phyloP scores from a whole-genome alignment of 345 rosid genomes.

The Laguncularia racemosa region DNA sequence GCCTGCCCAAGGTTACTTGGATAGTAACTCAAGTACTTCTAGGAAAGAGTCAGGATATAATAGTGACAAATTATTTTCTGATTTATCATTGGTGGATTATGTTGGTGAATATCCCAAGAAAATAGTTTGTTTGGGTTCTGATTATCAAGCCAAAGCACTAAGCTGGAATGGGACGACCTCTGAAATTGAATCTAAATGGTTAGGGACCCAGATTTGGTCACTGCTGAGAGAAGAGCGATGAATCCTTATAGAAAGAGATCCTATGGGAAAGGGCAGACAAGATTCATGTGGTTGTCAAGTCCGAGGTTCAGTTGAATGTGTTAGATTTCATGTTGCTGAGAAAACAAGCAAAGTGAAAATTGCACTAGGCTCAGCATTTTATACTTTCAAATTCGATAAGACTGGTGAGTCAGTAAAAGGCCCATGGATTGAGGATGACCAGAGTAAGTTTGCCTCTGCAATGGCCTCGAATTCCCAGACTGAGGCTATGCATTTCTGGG shows the following conservation, averaged over 20 bases:
- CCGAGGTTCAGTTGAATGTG: slow-evolving; percentile 60
- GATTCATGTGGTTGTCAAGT: slow-evolving; percentile 67
- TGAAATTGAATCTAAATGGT: slow-evolving; percentile 66
- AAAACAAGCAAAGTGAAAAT: slow-evolving; percentile 41
- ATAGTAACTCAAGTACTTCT: slow-evolving; percentile 9
- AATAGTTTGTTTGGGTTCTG: slow-evolving; percentile 46
- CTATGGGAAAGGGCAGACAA: slow-evolving; percentile 80
- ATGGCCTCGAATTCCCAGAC: slow-evolving; percentile 34
- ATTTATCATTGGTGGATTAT: slow-evolving; percentile 23
- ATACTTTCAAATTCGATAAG: slow-evolving; percentile 46
- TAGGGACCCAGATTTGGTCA: slow-evolving; percentile 77
- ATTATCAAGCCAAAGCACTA: slow-evolving; percentile 67
- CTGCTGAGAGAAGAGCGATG: slow-evolving; percentile 24
- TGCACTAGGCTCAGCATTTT: slow-evolving; percentile 66
- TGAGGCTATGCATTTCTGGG: slow-evolving; percentile 35
- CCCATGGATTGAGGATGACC: slow-evolving; percentile 54
- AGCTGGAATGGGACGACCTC: slow-evolving; percentile 46
- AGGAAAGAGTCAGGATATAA: slow-evolving; percentile 6
- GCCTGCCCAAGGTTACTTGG: slow-evolving; percentile 18
- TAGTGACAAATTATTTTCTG: slow-evolving; percentile 12
- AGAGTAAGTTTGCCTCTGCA: slow-evolving; percentile 35
- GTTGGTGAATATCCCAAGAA: slow-evolving; percentile 26
- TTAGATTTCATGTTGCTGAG: slow-evolving; percentile 58
- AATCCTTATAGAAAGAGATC: slow-evolving; percentile 66
- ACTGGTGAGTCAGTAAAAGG: slow-evolving; percentile 65